Evolutionary conservation across 1,284 basidiomycete genomes (phyloP).

Genomic region (Fomitopsis pinicola): DNA sequence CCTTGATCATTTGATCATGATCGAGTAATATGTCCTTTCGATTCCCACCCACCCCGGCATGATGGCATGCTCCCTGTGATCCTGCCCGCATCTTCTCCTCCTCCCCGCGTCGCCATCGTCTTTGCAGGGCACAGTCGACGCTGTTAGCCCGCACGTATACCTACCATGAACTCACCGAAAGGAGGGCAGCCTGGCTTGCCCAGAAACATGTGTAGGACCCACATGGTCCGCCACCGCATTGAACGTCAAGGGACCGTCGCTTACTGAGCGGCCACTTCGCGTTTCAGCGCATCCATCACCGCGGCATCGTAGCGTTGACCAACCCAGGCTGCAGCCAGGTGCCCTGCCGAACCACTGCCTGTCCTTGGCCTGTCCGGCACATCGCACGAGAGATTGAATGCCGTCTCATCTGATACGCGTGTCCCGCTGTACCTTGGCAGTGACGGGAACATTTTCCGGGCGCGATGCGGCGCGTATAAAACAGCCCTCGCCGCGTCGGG

Average conservation of each 20-base stretch:
- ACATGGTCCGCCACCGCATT: no score
- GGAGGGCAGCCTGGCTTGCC: no score
- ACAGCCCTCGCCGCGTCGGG: not conserved
- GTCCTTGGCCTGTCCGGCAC: not conserved
- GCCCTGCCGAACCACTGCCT: not conserved
- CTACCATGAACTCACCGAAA: no score
- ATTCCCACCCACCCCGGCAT: not conserved
- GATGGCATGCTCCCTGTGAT: no score
- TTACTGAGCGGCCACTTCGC: not conserved
- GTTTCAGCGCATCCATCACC: not conserved
- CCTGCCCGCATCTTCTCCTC: no score
- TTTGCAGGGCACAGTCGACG: no score
- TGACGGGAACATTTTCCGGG: not conserved
- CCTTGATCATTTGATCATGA: not conserved
- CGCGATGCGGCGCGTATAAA: not conserved
- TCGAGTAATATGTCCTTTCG: not conserved
- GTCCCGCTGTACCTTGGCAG: not conserved
- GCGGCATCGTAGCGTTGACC: not conserved
- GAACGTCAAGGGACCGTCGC: not conserved
- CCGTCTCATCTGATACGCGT: not conserved
- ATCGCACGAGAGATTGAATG: not conserved
- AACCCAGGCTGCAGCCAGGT: not conserved
- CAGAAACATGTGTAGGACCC: not conserved
- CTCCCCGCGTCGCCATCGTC: no score
- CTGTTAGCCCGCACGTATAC: no score